These are phyloP conservation scores for Neofusicoccum umdonicola DNA, from an alignment of 2,329 filamentous ascomycete species.

Conservation along the genomic window DNA sequence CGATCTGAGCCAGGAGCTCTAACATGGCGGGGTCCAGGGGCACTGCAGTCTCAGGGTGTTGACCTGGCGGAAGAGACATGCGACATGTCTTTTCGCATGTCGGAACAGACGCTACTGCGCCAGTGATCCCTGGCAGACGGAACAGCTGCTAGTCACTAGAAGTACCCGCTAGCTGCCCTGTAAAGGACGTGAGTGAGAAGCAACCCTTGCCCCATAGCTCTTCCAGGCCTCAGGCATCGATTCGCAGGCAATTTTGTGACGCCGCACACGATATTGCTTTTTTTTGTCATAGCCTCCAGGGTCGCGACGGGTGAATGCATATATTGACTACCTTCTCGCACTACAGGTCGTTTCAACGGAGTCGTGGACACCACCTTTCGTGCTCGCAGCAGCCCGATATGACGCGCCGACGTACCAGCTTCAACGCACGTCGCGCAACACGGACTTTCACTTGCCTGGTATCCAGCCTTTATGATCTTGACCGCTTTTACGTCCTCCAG, in stretches of 20 bases:
- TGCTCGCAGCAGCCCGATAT: background rate
- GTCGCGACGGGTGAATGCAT: background rate
- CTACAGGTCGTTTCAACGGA: background rate
- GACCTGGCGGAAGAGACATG: background rate
- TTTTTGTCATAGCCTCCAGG: background rate
- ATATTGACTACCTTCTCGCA: background rate
- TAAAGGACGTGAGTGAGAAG: background rate
- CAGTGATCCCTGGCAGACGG: background rate
- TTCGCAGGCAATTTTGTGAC: background rate
- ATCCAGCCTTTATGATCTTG: no score
- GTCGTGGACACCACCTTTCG: background rate
- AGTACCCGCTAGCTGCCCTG: background rate
- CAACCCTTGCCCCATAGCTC: background rate
- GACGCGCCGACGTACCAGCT: no score
- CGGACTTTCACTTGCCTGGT: no score
- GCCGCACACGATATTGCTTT: background rate
- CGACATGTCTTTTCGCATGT: background rate
- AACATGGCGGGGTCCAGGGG: background rate
- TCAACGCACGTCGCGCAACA: no score
- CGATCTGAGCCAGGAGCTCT: background rate
- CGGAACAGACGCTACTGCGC: background rate
- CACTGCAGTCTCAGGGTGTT: background rate
- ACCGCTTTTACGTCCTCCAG: no score
- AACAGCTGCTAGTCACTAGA: background rate
- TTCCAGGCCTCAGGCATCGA: background rate